phyloP scores from a whole-genome alignment of 1,284 basidiomycete species.

The Ustilago esculenta region DNA sequence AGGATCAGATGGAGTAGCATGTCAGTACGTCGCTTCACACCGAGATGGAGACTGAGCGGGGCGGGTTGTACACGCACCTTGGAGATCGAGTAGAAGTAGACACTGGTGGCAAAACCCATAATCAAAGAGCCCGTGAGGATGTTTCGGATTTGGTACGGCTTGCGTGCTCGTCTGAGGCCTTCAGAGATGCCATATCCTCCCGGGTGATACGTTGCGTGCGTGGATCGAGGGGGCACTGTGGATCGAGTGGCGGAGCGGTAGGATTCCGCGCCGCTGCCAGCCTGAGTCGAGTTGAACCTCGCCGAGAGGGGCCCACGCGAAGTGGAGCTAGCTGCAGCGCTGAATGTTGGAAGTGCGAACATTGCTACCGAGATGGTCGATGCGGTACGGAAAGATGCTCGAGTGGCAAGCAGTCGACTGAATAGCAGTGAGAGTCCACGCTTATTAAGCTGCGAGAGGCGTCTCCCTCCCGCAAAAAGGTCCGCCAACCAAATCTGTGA shows the following conservation, averaged over 20 bases:
- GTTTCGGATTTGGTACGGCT: conserved; percentile 82
- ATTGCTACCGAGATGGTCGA: conserved; percentile 7
- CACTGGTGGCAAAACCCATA: conserved; percentile 79
- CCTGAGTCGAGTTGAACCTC: conserved; percentile 33
- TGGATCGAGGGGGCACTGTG: conserved; percentile 45
- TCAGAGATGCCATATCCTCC: conserved; percentile 57
- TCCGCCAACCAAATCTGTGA: too few species aligned
- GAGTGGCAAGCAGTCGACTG: too few species aligned
- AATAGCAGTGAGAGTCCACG: too few species aligned
- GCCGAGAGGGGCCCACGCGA: conserved; percentile 4
- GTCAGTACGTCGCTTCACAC: too few species aligned
- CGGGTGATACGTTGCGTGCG: conserved; percentile 55
- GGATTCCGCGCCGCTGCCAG: conserved; percentile 13
- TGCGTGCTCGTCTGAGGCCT: conserved; percentile 80
- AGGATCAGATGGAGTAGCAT: too few species aligned
- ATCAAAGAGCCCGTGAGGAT: conserved; percentile 79
- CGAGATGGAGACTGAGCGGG: too few species aligned
- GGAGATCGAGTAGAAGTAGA: conserved; percentile 88
- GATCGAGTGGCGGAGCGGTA: conserved; percentile 38
- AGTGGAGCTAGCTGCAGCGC: background rate
- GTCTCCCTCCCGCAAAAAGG: too few species aligned
- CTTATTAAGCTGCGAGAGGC: too few species aligned
- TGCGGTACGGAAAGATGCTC: too few species aligned
- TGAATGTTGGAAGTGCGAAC: conserved; percentile 16
- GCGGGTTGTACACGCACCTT: conserved; percentile 39